phyloP scores from a whole-genome alignment of 2,329 filamentous ascomycete genomes.

The Parastagonospora nodorum region DNA sequence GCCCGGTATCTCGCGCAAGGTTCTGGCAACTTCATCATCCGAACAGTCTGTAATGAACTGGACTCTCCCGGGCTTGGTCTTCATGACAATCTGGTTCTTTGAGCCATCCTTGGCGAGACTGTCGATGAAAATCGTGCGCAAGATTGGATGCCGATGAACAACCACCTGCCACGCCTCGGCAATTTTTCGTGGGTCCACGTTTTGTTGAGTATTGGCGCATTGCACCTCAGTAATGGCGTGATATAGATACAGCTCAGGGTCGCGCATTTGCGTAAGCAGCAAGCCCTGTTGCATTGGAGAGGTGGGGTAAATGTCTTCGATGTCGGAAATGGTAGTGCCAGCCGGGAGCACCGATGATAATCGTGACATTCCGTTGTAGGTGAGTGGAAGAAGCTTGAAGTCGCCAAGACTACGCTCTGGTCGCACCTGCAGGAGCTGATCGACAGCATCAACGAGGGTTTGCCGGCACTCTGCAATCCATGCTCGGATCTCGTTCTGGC shows the following conservation, averaged over 20 bases:
- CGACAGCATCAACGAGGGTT: slow-evolving; percentile 36
- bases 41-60: slow-evolving; percentile 28
- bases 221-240: slow-evolving; percentile 37
- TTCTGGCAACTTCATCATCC: slow-evolving; percentile 19
- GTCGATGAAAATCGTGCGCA: slow-evolving; percentile 43
- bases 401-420: slow-evolving; percentile 33
- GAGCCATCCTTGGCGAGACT: slow-evolving; percentile 38
- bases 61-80: slow-evolving; percentile 31
- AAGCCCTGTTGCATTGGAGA: slow-evolving; percentile 41
- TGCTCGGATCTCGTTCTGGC: slow-evolving; percentile 31
- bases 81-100: slow-evolving; percentile 42
- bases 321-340: slow-evolving; percentile 20
- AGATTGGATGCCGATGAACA: slow-evolving; percentile 37
- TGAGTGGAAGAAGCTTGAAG: slow-evolving; percentile 37
- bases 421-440: slow-evolving; percentile 32
- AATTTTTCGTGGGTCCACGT: slow-evolving; percentile 31
- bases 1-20: slow-evolving; percentile 24
- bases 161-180: slow-evolving; percentile 43
- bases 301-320: slow-evolving; percentile 39
- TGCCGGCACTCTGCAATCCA: slow-evolving; percentile 37
- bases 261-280: slow-evolving; percentile 35
- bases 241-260: slow-evolving; percentile 37
- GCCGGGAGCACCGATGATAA: slow-evolving; percentile 24
- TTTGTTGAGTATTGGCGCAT: slow-evolving; percentile 14
- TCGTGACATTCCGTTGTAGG: slow-evolving; percentile 36